phyloP scores from a whole-genome alignment of 2,329 filamentous ascomycete species.

The Alternaria incomplexa region DNA sequence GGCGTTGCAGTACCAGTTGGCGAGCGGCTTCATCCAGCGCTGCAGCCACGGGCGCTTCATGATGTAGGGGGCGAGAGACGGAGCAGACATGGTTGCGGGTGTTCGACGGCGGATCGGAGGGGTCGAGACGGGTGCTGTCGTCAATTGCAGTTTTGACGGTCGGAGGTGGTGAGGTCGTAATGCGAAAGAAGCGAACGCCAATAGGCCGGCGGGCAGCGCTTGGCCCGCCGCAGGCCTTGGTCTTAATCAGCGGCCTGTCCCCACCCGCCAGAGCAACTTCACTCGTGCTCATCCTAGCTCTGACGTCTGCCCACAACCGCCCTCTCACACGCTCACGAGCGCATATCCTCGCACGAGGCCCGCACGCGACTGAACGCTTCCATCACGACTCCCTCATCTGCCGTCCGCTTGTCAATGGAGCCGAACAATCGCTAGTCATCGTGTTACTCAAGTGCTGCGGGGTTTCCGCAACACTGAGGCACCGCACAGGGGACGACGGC shows the following conservation, averaged over 20 bases:
- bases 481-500: conserved; percentile 47
- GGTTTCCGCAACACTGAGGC: conserved; percentile 51
- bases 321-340: conserved; percentile 3
- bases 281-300: conserved; percentile 18
- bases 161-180: conserved; percentile 24
- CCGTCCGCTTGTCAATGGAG: conserved; percentile 48
- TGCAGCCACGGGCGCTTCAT: conserved; percentile 84
- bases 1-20: conserved; percentile 87
- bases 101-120: conserved; percentile 23
- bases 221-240: conserved; percentile 11
- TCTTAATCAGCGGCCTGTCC: conserved; percentile 16
- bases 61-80: conserved; percentile 76
- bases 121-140: conserved; percentile 31
- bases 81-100: conserved; percentile 67
- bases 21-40: conserved; percentile 78
- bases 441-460: conserved; percentile 52
- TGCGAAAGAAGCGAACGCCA: conserved; percentile 25
- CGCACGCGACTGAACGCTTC: not conserved
- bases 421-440: conserved; percentile 49
- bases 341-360: not conserved
- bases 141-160: conserved; percentile 35
- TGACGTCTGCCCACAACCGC: conserved; percentile 18
- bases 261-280: conserved; percentile 18
- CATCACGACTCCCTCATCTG: not conserved
- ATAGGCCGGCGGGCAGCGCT: conserved; percentile 27